A percentile compares a stretch with the other conserved stretches of the same genome.
These are phyloP conservation scores for Novymonas esmeraldas DNA, from an alignment of 208 protist species.

Conservation along the genomic window DNA sequence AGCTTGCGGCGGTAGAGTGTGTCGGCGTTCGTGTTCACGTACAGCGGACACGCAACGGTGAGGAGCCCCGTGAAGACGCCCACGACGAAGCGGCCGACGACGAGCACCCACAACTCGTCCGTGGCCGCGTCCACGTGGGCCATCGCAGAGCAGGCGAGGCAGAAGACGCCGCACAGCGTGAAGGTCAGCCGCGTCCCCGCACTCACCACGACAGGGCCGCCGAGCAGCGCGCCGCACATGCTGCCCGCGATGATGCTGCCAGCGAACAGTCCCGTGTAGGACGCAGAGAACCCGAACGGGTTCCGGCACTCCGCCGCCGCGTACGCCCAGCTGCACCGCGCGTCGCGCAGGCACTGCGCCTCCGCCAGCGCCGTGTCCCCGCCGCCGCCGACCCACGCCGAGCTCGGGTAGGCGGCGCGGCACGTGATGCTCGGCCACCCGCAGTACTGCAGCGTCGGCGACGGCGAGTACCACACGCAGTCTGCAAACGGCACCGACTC, in stretches of 20 bases:
- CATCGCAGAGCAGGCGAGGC: slow-evolving; percentile 36
- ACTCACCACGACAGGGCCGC: slow-evolving; percentile 31
- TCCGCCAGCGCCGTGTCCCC: slow-evolving; percentile 15
- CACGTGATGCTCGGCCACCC: slow-evolving; percentile 45
- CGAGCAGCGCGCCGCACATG: slow-evolving; percentile 49
- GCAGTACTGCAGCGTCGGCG: slow-evolving; percentile 28
- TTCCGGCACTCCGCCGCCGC: slow-evolving; percentile 45
- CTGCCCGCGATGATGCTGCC: slow-evolving; percentile 60
- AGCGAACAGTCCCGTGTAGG: slow-evolving; percentile 5
- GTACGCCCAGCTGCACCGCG: slow-evolving; percentile 55
- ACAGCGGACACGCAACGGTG: slow-evolving; percentile 47
- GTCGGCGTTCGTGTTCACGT: slow-evolving; percentile 56
- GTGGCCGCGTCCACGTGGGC: slow-evolving; percentile 28
- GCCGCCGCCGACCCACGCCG: slow-evolving; percentile 16
- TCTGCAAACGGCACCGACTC: slow-evolving; percentile 51
- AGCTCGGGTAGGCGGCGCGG: slow-evolving; percentile 22
- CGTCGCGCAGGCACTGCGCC: slow-evolving; percentile 34
- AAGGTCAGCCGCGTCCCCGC: slow-evolving; percentile 45
- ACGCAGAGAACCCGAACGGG: slow-evolving; percentile 35
- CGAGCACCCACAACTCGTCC: slow-evolving; percentile 52
- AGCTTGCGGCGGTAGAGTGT: no score
- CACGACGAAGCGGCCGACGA: slow-evolving; percentile 50
- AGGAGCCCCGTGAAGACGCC: slow-evolving; percentile 49
- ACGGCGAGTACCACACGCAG: slow-evolving; percentile 45
- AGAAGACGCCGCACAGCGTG: slow-evolving; percentile 41